Percentiles rank a stretch among this genome's conserved stretches.
These are phyloP conservation scores for Umbelopsis vinacea DNA, from an alignment of 192 early-diverging fungal genomes.

Conservation along the genomic window DNA sequence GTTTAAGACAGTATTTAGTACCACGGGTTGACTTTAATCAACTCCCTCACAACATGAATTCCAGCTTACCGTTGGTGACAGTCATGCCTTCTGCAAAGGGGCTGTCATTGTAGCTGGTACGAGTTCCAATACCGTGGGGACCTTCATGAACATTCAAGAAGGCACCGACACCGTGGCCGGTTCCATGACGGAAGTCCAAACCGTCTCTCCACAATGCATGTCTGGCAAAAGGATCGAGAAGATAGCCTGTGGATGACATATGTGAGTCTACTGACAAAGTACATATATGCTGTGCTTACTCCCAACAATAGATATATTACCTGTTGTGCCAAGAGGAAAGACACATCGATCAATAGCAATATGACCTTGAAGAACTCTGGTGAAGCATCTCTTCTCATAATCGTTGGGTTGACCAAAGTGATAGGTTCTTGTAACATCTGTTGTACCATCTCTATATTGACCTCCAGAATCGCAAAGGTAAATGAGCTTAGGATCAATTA, in stretches of 20 bases:
- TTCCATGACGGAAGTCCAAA: slow-evolving; percentile 96
- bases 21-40: not conserved
- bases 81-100: slow-evolving; percentile 91
- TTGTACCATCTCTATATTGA: slow-evolving; percentile 96
- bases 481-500: slow-evolving; percentile 74
- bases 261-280: too few relatives aligned
- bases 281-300: not conserved
- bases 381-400: slow-evolving; percentile 91
- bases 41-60: not conserved
- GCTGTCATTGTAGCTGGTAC: slow-evolving; percentile 73
- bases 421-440: slow-evolving; percentile 94
- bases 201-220: slow-evolving; percentile 89
- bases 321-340: slow-evolving; percentile 84
- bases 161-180: slow-evolving; percentile 96
- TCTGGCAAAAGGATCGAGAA: slow-evolving; percentile 90
- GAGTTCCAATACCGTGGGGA: slow-evolving; percentile 90
- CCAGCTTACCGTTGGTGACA: slow-evolving; percentile 78
- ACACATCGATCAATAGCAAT: slow-evolving; percentile 89
- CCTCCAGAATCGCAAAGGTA: slow-evolving; percentile 97
- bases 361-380: slow-evolving; percentile 98
- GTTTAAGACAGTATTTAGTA: not conserved
- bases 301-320: slow-evolving; percentile 26
- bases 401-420: slow-evolving; percentile 87
- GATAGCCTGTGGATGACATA: slow-evolving; percentile 62
- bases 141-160: slow-evolving; percentile 97